Conservation (phyloP, 192 early-diverging fungal species). For the Linnemannia hyalina region DNA sequence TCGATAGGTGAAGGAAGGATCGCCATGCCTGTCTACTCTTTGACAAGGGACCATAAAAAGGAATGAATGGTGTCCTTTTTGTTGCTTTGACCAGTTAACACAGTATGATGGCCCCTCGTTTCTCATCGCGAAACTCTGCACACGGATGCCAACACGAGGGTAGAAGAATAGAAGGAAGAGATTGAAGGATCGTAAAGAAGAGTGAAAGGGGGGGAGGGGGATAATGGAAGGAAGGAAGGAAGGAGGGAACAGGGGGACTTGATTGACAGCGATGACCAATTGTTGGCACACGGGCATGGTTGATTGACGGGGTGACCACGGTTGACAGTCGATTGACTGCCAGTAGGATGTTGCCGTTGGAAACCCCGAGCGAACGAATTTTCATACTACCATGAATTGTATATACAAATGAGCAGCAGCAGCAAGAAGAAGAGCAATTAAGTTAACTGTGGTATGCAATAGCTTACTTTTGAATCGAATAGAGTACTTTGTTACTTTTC, state of each 20-base stretch:
- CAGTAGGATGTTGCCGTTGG: slow-evolving; percentile 8
- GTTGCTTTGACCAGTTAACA: neutral
- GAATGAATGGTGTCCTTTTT: neutral
- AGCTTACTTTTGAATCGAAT: neutral
- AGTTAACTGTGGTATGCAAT: neutral
- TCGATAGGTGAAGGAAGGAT: neutral
- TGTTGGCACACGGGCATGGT: neutral
- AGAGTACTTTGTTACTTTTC: neutral
- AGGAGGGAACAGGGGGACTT: neutral
- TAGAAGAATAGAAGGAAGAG: neutral
- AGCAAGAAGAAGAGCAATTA: neutral
- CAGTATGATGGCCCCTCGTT: neutral
- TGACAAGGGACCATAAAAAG: neutral
- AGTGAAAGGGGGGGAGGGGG: neutral
- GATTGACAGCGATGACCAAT: neutral
- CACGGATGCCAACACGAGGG: neutral
- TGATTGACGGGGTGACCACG: neutral
- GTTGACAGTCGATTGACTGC: slow-evolving; percentile 3
- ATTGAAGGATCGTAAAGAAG: too few species aligned
- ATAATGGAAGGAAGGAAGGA: neutral
- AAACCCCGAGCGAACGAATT: neutral
- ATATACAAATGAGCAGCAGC: neutral
- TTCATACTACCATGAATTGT: neutral
- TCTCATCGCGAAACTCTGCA: neutral
- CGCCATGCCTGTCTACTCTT: neutral